These are phyloP conservation scores for Apiospora arundinis DNA, from an alignment of 2,329 filamentous ascomycete genomes.

Conservation along the genomic window DNA sequence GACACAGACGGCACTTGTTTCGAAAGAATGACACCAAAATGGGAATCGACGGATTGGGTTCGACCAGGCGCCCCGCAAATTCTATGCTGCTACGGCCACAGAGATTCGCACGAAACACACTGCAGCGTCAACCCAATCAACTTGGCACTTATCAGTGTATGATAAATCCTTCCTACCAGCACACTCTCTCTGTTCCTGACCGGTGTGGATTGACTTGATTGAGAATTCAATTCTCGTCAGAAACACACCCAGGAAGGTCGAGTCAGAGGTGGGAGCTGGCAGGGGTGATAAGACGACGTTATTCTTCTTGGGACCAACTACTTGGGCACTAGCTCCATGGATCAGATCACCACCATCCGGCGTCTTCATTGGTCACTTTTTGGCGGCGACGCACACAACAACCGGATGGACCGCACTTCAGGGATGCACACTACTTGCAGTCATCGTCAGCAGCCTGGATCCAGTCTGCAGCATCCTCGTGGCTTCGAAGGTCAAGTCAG, in stretches of 20 bases:
- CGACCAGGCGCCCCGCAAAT: slow-evolving; percentile 21
- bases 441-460: background rate
- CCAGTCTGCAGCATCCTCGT: background rate
- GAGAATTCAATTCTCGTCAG: background rate
- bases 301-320: slow-evolving; percentile 1
- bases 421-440: slow-evolving; percentile 7
- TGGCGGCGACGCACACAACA: slow-evolving; percentile 6
- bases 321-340: slow-evolving; percentile 16
- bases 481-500: background rate
- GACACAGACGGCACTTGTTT: slow-evolving; percentile 22
- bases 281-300: slow-evolving; percentile 16
- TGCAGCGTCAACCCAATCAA: background rate
- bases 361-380: slow-evolving; percentile 7
- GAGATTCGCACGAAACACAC: background rate
- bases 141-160: background rate
- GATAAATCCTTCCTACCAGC: background rate
- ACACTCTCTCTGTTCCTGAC: background rate
- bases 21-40: slow-evolving; percentile 22
- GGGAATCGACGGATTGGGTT: slow-evolving; percentile 20
- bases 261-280: slow-evolving; percentile 11
- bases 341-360: slow-evolving; percentile 6
- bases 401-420: slow-evolving; percentile 7
- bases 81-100: background rate
- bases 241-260: background rate
- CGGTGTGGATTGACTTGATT: background rate